These are phyloP conservation scores for Nakaseomyces delphensis DNA, from an alignment of 1,139 yeast species.

Conservation along the genomic window DNA sequence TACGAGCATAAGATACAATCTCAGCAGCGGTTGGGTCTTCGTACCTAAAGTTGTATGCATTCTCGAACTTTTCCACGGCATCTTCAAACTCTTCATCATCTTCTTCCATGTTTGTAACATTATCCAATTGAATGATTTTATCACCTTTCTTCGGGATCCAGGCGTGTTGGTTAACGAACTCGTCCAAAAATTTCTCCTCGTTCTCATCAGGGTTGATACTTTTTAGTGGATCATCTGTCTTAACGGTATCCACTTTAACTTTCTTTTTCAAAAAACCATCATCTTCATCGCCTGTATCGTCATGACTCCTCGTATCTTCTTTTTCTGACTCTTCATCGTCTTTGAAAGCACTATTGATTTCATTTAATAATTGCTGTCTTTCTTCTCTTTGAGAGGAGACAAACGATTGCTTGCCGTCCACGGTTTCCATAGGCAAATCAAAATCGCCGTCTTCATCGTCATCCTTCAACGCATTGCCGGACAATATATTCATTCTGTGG, in stretches of 20 bases:
- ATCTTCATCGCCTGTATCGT: slow-evolving; percentile 39
- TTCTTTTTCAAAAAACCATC: slow-evolving; percentile 26
- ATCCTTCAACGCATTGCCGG: slow-evolving; percentile 48
- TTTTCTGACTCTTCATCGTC: slow-evolving; percentile 18
- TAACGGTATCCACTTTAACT: background rate
- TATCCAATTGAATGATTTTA: slow-evolving; percentile 48
- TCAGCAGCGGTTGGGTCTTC: slow-evolving; percentile 90
- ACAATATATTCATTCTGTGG: slow-evolving; percentile 70
- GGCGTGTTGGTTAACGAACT: slow-evolving; percentile 67
- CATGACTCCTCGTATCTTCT: slow-evolving; percentile 35
- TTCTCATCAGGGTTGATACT: slow-evolving; percentile 65
- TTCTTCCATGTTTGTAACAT: slow-evolving; percentile 33
- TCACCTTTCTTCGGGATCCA: slow-evolving; percentile 71
- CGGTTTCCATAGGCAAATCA: slow-evolving; percentile 35
- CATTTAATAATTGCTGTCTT: slow-evolving; percentile 58
- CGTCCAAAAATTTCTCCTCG: slow-evolving; percentile 60
- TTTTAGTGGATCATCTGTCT: slow-evolving; percentile 18
- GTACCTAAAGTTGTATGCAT: slow-evolving; percentile 87
- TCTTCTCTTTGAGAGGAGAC: slow-evolving; percentile 71
- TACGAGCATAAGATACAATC: slow-evolving; percentile 93
- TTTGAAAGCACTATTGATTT: slow-evolving; percentile 60
- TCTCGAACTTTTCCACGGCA: slow-evolving; percentile 84
- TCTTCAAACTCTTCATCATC: slow-evolving; percentile 82
- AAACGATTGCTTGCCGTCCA: slow-evolving; percentile 58
- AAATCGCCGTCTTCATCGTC: slow-evolving; percentile 38